Percentiles rank a stretch among this genome's conserved stretches.
These are phyloP conservation scores for Chlorella sorokiniana DNA, from an alignment of 139 green algal genomes.

Conservation along the genomic window DNA sequence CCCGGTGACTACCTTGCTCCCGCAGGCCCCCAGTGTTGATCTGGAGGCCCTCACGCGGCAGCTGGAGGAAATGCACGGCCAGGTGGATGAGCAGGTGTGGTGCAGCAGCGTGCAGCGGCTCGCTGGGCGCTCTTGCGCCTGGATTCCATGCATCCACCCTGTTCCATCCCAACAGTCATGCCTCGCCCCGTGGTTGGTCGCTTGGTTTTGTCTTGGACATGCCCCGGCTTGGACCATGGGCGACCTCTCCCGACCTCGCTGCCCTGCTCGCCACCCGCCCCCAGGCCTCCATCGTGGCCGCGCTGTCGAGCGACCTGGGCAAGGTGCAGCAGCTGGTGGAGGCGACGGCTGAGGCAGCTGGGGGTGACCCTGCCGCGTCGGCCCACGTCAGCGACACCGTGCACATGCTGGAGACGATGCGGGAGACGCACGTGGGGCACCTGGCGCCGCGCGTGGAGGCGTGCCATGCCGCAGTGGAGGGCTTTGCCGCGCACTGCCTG, in stretches of 20 bases:
- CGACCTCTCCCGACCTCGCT: too few species aligned
- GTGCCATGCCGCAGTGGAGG: conserved; percentile 44
- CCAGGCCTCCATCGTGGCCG: conserved; percentile 31
- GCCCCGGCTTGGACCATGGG: too few species aligned
- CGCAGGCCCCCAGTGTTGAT: conserved; percentile 75
- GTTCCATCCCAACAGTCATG: background rate
- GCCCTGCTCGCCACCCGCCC: background rate
- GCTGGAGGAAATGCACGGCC: conserved; percentile 60
- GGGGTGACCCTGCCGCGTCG: conserved; percentile 18
- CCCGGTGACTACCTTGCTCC: too few species aligned
- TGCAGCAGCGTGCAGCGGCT: background rate
- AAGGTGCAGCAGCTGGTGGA: conserved; percentile 73
- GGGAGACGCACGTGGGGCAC: conserved; percentile 64
- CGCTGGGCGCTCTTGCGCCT: background rate
- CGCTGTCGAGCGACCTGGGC: conserved; percentile 65
- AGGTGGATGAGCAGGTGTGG: conserved; percentile 67
- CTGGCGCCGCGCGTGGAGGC: conserved; percentile 66
- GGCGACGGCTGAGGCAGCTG: conserved; percentile 61
- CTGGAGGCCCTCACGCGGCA: conserved; percentile 66
- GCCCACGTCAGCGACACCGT: conserved; percentile 63
- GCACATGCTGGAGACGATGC: conserved; percentile 82
- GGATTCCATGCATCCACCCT: background rate
- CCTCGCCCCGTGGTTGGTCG: too few species aligned
- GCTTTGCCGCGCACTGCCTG: conserved; percentile 47
- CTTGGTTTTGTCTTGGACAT: background rate